A percentile compares a stretch with the other conserved stretches of the same genome.
Evolutionary conservation across 116 monocot genomes (phyloP).

Genomic region (Zostera marina): DNA sequence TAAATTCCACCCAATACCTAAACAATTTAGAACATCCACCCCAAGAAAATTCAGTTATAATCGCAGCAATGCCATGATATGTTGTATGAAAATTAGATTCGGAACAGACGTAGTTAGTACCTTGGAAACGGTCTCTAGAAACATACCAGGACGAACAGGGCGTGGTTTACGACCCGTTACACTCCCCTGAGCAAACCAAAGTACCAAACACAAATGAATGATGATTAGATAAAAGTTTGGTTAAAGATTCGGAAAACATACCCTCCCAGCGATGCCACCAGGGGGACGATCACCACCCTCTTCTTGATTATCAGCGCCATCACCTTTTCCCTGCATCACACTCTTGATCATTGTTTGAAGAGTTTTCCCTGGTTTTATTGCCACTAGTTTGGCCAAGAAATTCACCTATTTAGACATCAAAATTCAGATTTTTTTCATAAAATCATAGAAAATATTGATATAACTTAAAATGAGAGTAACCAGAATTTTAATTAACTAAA

Average conservation of each 20-base stretch:
- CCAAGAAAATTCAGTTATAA: too few relatives aligned
- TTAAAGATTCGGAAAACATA: constrained; percentile 10
- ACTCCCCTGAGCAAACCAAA: constrained; percentile 45
- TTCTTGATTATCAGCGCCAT: constrained; percentile 58
- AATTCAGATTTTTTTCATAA: neutral
- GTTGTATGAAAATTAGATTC: neutral
- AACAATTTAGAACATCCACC: too few relatives aligned
- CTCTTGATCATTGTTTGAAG: constrained; percentile 63
- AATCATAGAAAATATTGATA: neutral
- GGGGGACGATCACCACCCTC: constrained; percentile 10
- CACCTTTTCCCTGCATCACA: constrained; percentile 78
- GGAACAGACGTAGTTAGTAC: constrained; percentile 16
- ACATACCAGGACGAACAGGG: constrained; percentile 98
- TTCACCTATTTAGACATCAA: constrained; percentile 44
- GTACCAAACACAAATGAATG: neutral
- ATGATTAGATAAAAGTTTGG: too few relatives aligned
- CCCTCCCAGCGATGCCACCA: constrained; percentile 68
- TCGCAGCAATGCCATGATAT: neutral
- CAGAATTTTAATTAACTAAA: neutral
- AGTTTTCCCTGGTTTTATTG: constrained; percentile 59
- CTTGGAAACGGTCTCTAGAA: constrained; percentile 96
- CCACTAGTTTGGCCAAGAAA: constrained; percentile 77
- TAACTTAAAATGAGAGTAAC: neutral
- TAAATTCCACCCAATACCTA: constrained; percentile 87
- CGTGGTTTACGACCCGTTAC: constrained; percentile 57